phyloP scores from a whole-genome alignment of 768 basidiomycete genomes.

The Tulasnella sp. region DNA sequence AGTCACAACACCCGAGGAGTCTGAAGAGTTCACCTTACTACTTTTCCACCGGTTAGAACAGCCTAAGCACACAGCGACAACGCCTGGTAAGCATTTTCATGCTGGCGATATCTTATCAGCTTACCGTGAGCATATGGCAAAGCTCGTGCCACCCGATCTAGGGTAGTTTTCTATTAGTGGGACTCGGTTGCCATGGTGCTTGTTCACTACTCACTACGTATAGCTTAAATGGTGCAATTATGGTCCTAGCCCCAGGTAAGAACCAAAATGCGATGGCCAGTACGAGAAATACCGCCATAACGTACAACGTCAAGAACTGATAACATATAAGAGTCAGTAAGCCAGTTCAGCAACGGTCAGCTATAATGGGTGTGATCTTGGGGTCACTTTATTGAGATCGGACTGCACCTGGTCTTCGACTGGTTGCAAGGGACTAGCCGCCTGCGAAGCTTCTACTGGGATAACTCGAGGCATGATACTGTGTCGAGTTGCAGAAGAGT shows the following conservation, averaged over 20 bases:
- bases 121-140: constrained; percentile 64
- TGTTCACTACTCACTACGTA: not conserved
- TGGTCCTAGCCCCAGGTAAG: constrained; percentile 61
- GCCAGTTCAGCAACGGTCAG: not conserved
- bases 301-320: constrained; percentile 16
- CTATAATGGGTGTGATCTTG: too few relatives aligned
- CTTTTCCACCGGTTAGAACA: constrained; percentile 63
- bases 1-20: not conserved
- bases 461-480: too few relatives aligned
- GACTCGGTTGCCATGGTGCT: not conserved
- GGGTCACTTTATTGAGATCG: too few relatives aligned
- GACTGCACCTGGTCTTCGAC: too few relatives aligned
- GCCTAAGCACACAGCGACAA: constrained; percentile 35
- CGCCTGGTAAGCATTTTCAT: not conserved
- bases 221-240: constrained; percentile 59
- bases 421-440: too few relatives aligned
- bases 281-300: constrained; percentile 64
- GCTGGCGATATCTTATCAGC: constrained; percentile 22
- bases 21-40: constrained; percentile 34
- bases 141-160: constrained; percentile 85
- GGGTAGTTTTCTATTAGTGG: constrained; percentile 34
- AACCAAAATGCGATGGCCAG: constrained; percentile 82
- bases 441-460: too few relatives aligned
- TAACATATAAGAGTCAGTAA: not conserved
- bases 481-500: too few relatives aligned